A percentile compares a stretch with the other conserved stretches of the same genome.
Evolutionary conservation across 768 basidiomycete species (phyloP).

Genomic region (Chalciporus sphaerocephalus): DNA sequence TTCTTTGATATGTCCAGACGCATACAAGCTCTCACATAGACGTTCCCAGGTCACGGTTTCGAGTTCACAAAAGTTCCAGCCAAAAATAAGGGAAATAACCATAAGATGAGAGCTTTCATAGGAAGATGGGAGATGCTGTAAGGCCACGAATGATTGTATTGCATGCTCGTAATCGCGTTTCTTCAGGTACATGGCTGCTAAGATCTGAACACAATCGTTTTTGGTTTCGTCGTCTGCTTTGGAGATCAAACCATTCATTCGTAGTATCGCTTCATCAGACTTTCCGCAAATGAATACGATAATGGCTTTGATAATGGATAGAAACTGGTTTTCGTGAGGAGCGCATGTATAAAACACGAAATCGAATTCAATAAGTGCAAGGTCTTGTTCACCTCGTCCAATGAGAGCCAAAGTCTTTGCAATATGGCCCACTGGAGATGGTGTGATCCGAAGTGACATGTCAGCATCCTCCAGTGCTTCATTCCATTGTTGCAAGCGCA

Average conservation of each 20-base stretch:
- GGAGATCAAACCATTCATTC: constrained; percentile 1
- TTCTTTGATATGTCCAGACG: no score
- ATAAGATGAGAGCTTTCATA: background rate
- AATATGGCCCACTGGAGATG: background rate
- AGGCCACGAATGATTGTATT: background rate
- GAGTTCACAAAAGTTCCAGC: no score
- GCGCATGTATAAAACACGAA: background rate
- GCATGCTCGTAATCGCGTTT: constrained; percentile 1
- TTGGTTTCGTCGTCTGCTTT: background rate
- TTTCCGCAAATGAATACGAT: constrained; percentile 1
- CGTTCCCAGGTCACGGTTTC: no score
- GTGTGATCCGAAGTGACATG: background rate
- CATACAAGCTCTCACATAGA: no score
- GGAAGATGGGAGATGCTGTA: background rate
- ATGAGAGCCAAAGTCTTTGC: constrained; percentile 6
- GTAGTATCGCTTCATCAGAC: background rate
- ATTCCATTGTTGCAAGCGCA: background rate
- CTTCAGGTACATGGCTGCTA: constrained; percentile 2
- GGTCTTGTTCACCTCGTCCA: background rate
- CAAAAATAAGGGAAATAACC: background rate
- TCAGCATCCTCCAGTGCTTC: background rate
- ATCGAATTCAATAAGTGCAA: background rate
- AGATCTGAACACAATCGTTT: background rate
- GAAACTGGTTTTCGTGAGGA: background rate
- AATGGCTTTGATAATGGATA: constrained; percentile 1